These are phyloP conservation scores for Mrakia hoshinonis DNA, from an alignment of 768 basidiomycete genomes.

Conservation along the genomic window DNA sequence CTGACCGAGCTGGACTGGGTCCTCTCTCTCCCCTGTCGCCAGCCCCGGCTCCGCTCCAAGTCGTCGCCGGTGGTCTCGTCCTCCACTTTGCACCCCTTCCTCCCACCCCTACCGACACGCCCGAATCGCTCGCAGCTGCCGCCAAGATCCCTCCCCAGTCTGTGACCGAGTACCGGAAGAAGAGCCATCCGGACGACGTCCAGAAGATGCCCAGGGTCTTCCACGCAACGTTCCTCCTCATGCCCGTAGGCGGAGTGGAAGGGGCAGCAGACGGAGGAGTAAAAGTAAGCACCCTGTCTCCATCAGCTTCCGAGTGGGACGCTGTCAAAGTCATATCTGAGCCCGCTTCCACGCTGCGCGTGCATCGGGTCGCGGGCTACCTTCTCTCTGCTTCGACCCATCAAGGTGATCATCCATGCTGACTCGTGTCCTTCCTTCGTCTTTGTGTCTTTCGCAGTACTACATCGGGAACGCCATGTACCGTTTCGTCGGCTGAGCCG, in stretches of 20 bases:
- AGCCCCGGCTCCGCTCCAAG: constrained; percentile 27
- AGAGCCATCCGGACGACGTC: constrained; percentile 14
- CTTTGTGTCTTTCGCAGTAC: constrained; percentile 13
- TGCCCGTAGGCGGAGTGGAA: constrained; percentile 9
- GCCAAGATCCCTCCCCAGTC: constrained; percentile 6
- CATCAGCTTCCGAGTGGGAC: not conserved
- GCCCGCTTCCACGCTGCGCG: too few relatives aligned
- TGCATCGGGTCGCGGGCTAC: not conserved
- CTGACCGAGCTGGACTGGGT: too few relatives aligned
- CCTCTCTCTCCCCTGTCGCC: not conserved
- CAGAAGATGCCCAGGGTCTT: constrained; percentile 27
- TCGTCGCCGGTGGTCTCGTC: constrained; percentile 19
- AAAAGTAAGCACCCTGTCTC: constrained; percentile 7
- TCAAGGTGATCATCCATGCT: not conserved
- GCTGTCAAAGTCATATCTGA: too few relatives aligned
- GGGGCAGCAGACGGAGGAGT: constrained; percentile 13
- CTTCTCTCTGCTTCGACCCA: not conserved
- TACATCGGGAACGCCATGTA: constrained; percentile 25
- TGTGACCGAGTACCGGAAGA: constrained; percentile 25
- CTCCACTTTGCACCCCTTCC: constrained; percentile 19
- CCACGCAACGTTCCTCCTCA: constrained; percentile 26
- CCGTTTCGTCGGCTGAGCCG: constrained; percentile 28
- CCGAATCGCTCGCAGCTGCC: constrained; percentile 3
- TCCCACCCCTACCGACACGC: constrained; percentile 5
- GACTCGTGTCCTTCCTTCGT: not conserved